A percentile compares a stretch with the other conserved stretches of the same genome.
Conservation (phyloP, 2,329 filamentous ascomycete genomes). For the Ceratocystis huliohia region DNA sequence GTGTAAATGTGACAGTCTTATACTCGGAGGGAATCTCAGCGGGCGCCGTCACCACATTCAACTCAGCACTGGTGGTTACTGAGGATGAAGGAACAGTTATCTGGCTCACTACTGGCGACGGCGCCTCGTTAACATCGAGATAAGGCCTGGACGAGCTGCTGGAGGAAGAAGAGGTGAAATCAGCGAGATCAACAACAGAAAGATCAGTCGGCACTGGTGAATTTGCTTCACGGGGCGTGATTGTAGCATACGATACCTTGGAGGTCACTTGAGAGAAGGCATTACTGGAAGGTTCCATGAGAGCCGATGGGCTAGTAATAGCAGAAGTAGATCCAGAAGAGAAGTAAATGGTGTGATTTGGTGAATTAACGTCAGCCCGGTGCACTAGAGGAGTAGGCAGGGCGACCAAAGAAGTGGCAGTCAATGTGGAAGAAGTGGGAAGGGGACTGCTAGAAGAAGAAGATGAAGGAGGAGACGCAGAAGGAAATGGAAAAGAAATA, state of each 20-base stretch:
- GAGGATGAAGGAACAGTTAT: conserved; percentile 6
- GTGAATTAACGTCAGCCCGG: not conserved
- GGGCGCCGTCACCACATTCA: conserved; percentile 11
- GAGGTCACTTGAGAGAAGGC: not conserved
- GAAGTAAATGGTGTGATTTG: not conserved
- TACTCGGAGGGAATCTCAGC: conserved; percentile 12
- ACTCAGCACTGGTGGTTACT: not conserved
- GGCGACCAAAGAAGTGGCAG: not conserved
- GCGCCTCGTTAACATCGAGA: conserved; percentile 15
- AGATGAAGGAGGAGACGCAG: no score
- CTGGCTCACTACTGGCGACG: not conserved
- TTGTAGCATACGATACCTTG: conserved; percentile 11
- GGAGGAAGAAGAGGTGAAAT: not conserved
- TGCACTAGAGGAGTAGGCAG: not conserved
- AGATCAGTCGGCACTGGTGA: conserved; percentile 1
- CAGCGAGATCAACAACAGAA: conserved; percentile 18
- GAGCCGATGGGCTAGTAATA: not conserved
- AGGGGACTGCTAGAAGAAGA: not conserved
- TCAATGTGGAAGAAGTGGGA: not conserved
- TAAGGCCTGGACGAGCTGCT: not conserved
- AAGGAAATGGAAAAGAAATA: not conserved
- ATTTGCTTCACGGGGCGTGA: conserved; percentile 2
- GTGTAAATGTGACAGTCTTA: conserved; percentile 18
- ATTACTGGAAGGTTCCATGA: not conserved
- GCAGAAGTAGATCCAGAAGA: not conserved